phyloP scores from a whole-genome alignment of 192 early-diverging fungal genomes.

The Podila verticillata region DNA sequence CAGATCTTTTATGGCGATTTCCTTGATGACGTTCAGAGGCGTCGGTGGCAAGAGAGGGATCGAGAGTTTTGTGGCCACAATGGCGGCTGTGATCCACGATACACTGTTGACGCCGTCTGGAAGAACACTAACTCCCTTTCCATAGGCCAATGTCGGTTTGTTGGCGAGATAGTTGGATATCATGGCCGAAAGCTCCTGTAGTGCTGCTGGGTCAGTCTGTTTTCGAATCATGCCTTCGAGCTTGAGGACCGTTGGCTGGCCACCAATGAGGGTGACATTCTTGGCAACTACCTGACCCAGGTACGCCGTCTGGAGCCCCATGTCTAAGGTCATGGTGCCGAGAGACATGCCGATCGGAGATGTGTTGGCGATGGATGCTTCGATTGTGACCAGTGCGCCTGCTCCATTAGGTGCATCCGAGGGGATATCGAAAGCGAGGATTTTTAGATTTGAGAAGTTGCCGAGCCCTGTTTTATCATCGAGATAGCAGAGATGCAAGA shows the following conservation, averaged over 20 bases:
- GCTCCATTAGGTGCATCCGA: constrained; percentile 29
- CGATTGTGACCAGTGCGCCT: constrained; percentile 31
- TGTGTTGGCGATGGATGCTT: constrained; percentile 53
- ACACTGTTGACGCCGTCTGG: constrained; percentile 27
- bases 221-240: constrained; percentile 19
- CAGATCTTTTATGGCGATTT: constrained; percentile 24
- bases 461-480: constrained; percentile 22
- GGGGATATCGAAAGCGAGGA: constrained; percentile 40
- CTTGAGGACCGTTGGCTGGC: constrained; percentile 12
- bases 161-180: constrained; percentile 39
- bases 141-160: constrained; percentile 18
- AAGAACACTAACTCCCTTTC: constrained; percentile 35
- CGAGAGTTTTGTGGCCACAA: constrained; percentile 27
- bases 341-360: constrained; percentile 62
- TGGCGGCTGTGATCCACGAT: constrained; percentile 36
- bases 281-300: constrained; percentile 27
- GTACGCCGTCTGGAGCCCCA: constrained; percentile 32
- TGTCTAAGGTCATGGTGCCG: constrained; percentile 43
- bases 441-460: constrained; percentile 39
- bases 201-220: constrained; percentile 17
- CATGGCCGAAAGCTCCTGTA: constrained; percentile 33
- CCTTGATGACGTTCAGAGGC: constrained; percentile 26
- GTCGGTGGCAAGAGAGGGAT: constrained; percentile 31
- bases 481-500: background rate
- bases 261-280: constrained; percentile 13